Base-by-base conservation (phyloP, 225 moss, liverwort and hornwort species). In the Straminergon stramineum region DNA sequence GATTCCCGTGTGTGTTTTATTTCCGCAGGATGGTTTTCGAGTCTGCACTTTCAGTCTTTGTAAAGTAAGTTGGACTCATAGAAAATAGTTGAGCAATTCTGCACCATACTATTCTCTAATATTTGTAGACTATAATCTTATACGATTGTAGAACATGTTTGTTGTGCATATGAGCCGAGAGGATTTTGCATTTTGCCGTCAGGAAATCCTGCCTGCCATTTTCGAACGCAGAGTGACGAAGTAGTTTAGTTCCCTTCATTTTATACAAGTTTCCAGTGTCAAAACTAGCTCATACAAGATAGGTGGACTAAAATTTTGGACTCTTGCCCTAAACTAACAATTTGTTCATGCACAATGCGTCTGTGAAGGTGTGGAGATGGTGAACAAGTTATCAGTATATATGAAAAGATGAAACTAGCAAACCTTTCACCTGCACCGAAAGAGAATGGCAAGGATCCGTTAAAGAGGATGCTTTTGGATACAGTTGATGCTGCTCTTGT, bases 401-500 rank as follows among this genome's bases (percentile, higher is more conserved):
- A 94, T 83, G 92, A 94, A 88, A 91, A 88, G 89, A 93, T 95
- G 91, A 90, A 83, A 90, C 88, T 88, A 39, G 91, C 91, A 87
- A 89, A 92, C 23, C 90, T 93, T 63, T 90, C 86, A 84, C 91
- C 90, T 78, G 79, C 66, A 52, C 85, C 85, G 53, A 87, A 89
- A 76, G 93, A 89, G 79, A 87, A 82, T 75, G 92, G 85, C 81
- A 93, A 92, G 82, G 82, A 87, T 88, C 93, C 92, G 62, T 41
- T 94, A 45, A 69, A 89, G 87, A 90, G 95, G 87, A 92, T 95
- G 92, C 93, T 95, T 86, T 79, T 95, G 90, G 95, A 95, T 80
- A 93, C 92, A 75, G 84, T 95, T 86, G 95, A 95, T 90, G 95
- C 95, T 89, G 95, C 92, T 88, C 93, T 95, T 94, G 91, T 93